Conservation (phyloP, 768 basidiomycete genomes). For the Amanita subjunquillea region DNA sequence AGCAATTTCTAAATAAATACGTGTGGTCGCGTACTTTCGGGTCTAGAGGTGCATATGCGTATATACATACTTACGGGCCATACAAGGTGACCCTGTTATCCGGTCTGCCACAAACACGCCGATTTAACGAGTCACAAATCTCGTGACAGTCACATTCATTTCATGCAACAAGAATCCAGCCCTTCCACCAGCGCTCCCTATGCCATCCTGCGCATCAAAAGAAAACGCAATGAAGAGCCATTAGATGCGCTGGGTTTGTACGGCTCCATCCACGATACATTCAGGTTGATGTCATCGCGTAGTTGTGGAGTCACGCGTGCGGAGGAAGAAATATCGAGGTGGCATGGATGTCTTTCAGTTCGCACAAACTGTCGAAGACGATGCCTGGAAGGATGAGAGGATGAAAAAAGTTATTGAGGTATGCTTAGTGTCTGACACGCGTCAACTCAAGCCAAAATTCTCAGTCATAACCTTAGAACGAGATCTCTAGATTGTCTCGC, state of each 20-base stretch:
- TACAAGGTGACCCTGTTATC: neutral
- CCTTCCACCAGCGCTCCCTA: slow-evolving; percentile 26
- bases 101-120: neutral
- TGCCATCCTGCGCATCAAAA: slow-evolving; percentile 74
- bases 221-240: slow-evolving; percentile 75
- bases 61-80: no score
- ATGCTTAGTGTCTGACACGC: neutral
- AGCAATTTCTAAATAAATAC: neutral
- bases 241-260: slow-evolving; percentile 67
- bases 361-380: slow-evolving; percentile 66
- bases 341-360: slow-evolving; percentile 65
- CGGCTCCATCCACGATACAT: slow-evolving; percentile 2
- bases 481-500: slow-evolving; percentile 44
- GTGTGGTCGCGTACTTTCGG: neutral
- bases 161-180: slow-evolving; percentile 18
- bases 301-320: slow-evolving; percentile 57
- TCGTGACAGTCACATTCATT: neutral
- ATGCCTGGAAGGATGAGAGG: slow-evolving; percentile 54
- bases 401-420: slow-evolving; percentile 57
- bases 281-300: slow-evolving; percentile 8
- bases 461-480: slow-evolving; percentile 27
- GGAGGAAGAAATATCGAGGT: slow-evolving; percentile 50
- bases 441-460: neutral
- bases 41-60: no score
- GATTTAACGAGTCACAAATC: neutral